phyloP scores from a whole-genome alignment of 2,329 filamentous ascomycete genomes.

The Monosporascus sp. region DNA sequence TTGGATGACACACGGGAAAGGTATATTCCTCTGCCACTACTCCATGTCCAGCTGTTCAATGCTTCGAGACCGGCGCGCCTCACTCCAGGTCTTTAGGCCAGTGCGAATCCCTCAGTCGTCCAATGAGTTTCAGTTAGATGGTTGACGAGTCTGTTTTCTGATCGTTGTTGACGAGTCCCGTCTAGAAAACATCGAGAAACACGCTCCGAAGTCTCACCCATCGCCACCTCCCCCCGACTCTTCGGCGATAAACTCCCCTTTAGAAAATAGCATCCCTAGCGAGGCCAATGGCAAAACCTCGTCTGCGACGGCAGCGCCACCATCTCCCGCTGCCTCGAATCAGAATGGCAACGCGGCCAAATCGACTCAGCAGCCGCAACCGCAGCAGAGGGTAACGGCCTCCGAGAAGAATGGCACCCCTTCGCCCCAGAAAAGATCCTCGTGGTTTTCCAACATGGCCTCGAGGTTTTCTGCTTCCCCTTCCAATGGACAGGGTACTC shows the following conservation, averaged over 20 bases:
- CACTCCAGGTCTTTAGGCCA: too few relatives aligned
- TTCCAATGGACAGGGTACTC: slow-evolving; percentile 20
- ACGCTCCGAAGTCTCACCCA: slow-evolving; percentile 14
- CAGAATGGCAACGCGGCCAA: slow-evolving; percentile 14
- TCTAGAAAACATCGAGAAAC: slow-evolving; percentile 20
- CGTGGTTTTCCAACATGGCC: slow-evolving; percentile 91
- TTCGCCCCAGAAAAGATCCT: slow-evolving; percentile 56
- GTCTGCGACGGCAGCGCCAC: slow-evolving; percentile 10
- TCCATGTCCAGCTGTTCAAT: not conserved
- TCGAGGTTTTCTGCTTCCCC: slow-evolving; percentile 77
- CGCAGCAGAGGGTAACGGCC: slow-evolving; percentile 15
- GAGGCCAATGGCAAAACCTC: slow-evolving; percentile 21
- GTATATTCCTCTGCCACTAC: slow-evolving; percentile 38
- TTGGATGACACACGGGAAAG: slow-evolving; percentile 85
- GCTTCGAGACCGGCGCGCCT: too few relatives aligned
- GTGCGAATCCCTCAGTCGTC: too few relatives aligned
- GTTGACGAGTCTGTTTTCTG: too few relatives aligned
- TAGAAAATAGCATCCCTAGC: slow-evolving; percentile 13
- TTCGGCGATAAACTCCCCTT: slow-evolving; percentile 11
- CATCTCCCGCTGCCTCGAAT: slow-evolving; percentile 10
- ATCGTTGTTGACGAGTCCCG: too few relatives aligned
- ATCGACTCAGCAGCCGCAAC: slow-evolving; percentile 25
- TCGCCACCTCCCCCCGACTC: slow-evolving; percentile 16
- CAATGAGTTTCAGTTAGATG: too few relatives aligned
- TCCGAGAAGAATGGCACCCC: slow-evolving; percentile 24